Conservation (phyloP, 257 asterid species). For the Cruciata laevipes region DNA sequence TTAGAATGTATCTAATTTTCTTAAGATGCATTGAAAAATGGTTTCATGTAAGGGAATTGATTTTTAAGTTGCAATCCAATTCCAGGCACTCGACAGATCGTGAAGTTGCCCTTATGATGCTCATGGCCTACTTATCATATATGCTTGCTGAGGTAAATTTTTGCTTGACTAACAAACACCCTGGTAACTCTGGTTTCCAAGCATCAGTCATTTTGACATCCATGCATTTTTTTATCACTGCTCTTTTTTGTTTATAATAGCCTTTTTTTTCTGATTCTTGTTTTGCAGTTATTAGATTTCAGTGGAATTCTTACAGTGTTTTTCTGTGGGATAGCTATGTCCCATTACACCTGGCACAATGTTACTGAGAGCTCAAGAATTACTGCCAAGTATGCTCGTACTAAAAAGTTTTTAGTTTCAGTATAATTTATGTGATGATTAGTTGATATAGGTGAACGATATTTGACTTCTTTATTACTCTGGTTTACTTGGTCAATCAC, state of each 20-base stretch:
- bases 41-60: neutral
- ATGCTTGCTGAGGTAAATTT: slow-evolving; percentile 34
- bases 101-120: slow-evolving; percentile 46
- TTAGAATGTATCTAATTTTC: neutral
- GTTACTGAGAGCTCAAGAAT: slow-evolving; percentile 40
- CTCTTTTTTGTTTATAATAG: neutral
- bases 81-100: slow-evolving; percentile 46
- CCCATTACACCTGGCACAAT: slow-evolving; percentile 47
- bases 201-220: neutral
- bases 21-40: neutral
- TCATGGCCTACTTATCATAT: slow-evolving; percentile 41
- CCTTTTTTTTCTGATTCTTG: neutral
- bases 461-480: neutral
- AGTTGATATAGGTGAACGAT: neutral
- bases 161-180: slow-evolving; percentile 1
- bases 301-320: slow-evolving; percentile 47
- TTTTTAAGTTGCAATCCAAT: slow-evolving; percentile 11
- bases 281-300: slow-evolving; percentile 30
- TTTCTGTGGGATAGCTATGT: slow-evolving; percentile 46
- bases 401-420: neutral
- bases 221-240: neutral
- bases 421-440: neutral
- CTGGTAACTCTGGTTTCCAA: neutral
- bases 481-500: slow-evolving; percentile 6
- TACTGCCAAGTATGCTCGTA: slow-evolving; percentile 29